Base-by-base conservation (phyloP, 176 grass and related monocot species). In the Metroxylon sagu region DNA sequence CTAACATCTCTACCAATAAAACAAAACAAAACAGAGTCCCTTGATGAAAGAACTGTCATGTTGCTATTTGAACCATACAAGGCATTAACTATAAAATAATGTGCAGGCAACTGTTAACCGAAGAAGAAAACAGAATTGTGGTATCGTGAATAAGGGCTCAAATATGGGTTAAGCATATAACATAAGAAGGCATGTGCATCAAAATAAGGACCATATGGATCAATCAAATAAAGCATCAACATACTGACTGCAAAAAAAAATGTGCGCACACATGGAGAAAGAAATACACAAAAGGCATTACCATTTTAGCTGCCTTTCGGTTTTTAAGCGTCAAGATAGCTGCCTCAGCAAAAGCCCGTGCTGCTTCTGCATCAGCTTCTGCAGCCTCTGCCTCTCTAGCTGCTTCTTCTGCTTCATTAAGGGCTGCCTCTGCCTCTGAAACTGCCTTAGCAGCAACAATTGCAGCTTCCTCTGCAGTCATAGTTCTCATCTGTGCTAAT, bases 371-470 rank as follows among this genome's bases (percentile, higher is more conserved):
- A 52, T 96, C 75, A 31, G 73, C 61, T 68, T 96, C 87, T 64
- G 84, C 71, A 35, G 69, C 75, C 55, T 96, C 92, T 56, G 92
- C 92, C 65, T 67, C 68, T 82, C 70, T 90, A 66, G 72, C 64
- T 68, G 92, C 92, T 43, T 87, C 78, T 76, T 88, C 81, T 72
- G 92, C 92, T 71, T 82, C 81, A 54, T 80, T 69, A 0, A 87
- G 62, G 5, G 83, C 83, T 29, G 73, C 30, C 78, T 96, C 92
- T 68, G 92, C 92, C 70, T 96, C 87, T 2, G 83, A 80, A 76
- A 96, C 92, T 72, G 80, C 80, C 74, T 77, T 77, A 56, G 92
- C 92, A 66, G 92, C 92, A 76, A 64, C 71, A 61, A 73, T 78
- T 53, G 83, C 92, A 69, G 92, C 83, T 57, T 90, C 87, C 72